These are phyloP conservation scores for Corylus americana DNA, from an alignment of 306 rosid genomes.

Conservation along the genomic window DNA sequence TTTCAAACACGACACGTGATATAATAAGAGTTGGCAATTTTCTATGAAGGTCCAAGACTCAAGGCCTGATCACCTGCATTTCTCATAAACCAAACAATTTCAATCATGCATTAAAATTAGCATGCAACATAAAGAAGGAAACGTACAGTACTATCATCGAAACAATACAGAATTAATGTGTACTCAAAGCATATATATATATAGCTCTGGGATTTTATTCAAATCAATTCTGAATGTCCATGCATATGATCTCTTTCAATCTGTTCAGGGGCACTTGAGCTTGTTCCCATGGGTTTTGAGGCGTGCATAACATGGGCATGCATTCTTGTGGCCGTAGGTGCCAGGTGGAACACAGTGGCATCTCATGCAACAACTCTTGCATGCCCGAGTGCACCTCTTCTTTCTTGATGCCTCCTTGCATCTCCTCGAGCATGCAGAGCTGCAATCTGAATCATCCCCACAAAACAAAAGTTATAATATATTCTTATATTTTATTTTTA, in stretches of 20 bases:
- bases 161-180: not conserved
- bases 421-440: slow-evolving; percentile 41
- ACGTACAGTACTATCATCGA: not conserved
- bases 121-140: not conserved
- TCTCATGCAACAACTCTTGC: slow-evolving; percentile 49
- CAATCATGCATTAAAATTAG: too few relatives aligned
- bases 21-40: too few relatives aligned
- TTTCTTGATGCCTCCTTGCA: slow-evolving; percentile 48
- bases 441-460: slow-evolving; percentile 39
- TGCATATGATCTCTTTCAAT: too few relatives aligned
- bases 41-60: too few relatives aligned
- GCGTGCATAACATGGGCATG: slow-evolving; percentile 64
- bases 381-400: slow-evolving; percentile 55
- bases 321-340: slow-evolving; percentile 46
- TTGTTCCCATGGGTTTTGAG: slow-evolving; percentile 56
- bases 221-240: not conserved
- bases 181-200: not conserved
- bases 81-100: too few relatives aligned
- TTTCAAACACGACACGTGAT: too few relatives aligned
- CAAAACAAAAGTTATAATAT: not conserved
- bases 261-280: slow-evolving; percentile 59
- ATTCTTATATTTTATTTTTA: too few relatives aligned
- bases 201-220: not conserved
- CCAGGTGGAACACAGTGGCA: slow-evolving; percentile 73
- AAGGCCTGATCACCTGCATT: too few relatives aligned